Percentiles rank a stretch among this genome's conserved stretches.
These are phyloP conservation scores for Pharus latifolius DNA, from an alignment of 176 grass and related monocot genomes.

Conservation along the genomic window DNA sequence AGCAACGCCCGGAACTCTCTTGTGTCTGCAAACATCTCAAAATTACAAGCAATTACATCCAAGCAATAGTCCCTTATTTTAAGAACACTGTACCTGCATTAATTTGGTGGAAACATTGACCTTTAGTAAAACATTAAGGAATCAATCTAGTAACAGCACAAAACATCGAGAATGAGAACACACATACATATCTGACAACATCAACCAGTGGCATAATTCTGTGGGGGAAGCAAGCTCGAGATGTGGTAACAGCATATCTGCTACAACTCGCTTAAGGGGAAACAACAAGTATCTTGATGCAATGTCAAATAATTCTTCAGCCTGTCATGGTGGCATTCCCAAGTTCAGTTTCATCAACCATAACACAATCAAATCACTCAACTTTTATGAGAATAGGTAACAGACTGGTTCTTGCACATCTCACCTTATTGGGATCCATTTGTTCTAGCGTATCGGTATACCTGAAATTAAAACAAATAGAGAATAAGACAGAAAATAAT, in stretches of 20 bases:
- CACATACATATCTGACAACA: constrained; percentile 86
- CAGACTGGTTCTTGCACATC: background rate
- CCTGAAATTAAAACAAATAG: constrained; percentile 27
- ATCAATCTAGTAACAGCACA: background rate
- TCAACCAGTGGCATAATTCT: constrained; percentile 88
- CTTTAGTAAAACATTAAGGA: background rate
- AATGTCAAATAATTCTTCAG: constrained; percentile 95
- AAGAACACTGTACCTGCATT: constrained; percentile 66
- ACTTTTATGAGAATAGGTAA: background rate
- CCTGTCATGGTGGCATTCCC: constrained; percentile 28
- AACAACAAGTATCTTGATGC: constrained; percentile 91
- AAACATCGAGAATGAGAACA: background rate
- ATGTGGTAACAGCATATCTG: constrained; percentile 60
- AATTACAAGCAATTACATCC: constrained; percentile 80
- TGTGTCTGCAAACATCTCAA: constrained; percentile 66
- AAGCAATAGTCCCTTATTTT: constrained; percentile 93
- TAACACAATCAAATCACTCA: background rate
- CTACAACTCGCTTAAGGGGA: constrained; percentile 74
- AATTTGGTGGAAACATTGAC: background rate
- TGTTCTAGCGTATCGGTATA: constrained; percentile 82
- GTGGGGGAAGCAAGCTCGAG: constrained; percentile 55
- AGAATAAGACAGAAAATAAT: background rate
- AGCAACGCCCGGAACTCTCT: constrained; percentile 67
- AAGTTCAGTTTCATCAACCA: background rate
- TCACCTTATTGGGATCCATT: constrained; percentile 64